Evolutionary conservation across 257 asterid genomes (phyloP).

Genomic region (Solanum habrochaites): DNA sequence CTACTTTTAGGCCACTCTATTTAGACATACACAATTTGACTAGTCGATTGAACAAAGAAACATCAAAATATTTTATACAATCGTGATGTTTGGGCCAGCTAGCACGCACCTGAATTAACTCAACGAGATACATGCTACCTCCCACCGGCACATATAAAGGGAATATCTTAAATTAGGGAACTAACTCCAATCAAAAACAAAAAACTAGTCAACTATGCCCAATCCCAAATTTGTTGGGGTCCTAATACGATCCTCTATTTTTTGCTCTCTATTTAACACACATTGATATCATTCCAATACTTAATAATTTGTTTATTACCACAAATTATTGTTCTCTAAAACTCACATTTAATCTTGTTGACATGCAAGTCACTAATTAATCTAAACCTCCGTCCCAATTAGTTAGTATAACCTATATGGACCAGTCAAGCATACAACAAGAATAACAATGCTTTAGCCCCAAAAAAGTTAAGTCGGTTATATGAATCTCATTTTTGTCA

Average conservation of each 20-base stretch:
- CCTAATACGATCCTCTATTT: neutral
- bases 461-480: neutral
- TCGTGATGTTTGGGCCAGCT: neutral
- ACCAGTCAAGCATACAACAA: neutral
- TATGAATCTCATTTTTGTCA: neutral
- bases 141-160: neutral
- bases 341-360: neutral
- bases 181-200: neutral
- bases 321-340: neutral
- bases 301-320: neutral
- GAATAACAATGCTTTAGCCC: neutral
- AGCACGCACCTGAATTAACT: neutral
- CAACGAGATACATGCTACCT: neutral
- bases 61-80: neutral
- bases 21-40: neutral
- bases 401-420: neutral
- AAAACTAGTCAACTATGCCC: neutral
- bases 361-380: neutral
- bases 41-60: neutral
- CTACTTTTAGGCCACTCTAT: neutral
- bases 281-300: neutral
- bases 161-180: neutral
- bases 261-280: neutral
- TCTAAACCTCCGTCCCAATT: neutral
- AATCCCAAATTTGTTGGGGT: neutral